These are phyloP conservation scores for Didymella pinodella DNA, from an alignment of 2,329 filamentous ascomycete genomes.

Conservation along the genomic window DNA sequence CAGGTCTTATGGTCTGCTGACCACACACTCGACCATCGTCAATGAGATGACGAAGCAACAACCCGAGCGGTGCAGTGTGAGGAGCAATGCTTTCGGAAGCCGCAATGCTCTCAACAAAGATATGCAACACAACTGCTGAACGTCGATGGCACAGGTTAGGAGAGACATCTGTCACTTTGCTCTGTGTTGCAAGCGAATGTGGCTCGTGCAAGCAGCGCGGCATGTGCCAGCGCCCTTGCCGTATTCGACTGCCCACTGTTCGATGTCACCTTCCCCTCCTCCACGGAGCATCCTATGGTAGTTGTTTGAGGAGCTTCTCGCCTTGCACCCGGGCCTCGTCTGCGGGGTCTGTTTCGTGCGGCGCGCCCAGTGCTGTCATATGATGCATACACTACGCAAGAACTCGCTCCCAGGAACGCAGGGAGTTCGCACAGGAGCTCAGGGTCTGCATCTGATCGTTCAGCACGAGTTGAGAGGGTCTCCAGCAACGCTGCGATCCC, in stretches of 20 bases:
- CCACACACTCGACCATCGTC: background rate
- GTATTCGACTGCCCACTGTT: background rate
- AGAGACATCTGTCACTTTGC: background rate
- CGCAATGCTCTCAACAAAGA: slow-evolving; percentile 3
- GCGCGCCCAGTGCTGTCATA: slow-evolving; percentile 1
- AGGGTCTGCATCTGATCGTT: slow-evolving; percentile 13
- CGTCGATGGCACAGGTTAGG: slow-evolving; percentile 5
- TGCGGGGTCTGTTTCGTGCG: slow-evolving; percentile 10
- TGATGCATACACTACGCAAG: slow-evolving; percentile 1
- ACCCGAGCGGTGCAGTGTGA: slow-evolving; percentile 12
- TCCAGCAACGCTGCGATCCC: slow-evolving; percentile 7
- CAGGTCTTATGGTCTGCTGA: slow-evolving; percentile 10
- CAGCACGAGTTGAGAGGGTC: slow-evolving; percentile 10
- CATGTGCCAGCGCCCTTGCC: background rate
- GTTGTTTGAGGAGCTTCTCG: slow-evolving; percentile 2
- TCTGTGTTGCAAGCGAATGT: background rate
- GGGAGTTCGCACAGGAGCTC: slow-evolving; percentile 4
- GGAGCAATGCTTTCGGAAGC: slow-evolving; percentile 5
- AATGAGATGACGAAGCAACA: slow-evolving; percentile 11
- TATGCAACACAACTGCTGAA: slow-evolving; percentile 8
- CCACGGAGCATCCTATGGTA: background rate
- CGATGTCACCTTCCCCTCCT: slow-evolving; percentile 8
- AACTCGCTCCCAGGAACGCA: background rate
- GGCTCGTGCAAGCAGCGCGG: slow-evolving; percentile 5
- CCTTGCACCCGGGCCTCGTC: slow-evolving; percentile 1